Percentiles rank a stretch among this genome's conserved stretches.
Conservation (phyloP, 140 eudicot genomes). For the Senecio squalidus region DNA sequence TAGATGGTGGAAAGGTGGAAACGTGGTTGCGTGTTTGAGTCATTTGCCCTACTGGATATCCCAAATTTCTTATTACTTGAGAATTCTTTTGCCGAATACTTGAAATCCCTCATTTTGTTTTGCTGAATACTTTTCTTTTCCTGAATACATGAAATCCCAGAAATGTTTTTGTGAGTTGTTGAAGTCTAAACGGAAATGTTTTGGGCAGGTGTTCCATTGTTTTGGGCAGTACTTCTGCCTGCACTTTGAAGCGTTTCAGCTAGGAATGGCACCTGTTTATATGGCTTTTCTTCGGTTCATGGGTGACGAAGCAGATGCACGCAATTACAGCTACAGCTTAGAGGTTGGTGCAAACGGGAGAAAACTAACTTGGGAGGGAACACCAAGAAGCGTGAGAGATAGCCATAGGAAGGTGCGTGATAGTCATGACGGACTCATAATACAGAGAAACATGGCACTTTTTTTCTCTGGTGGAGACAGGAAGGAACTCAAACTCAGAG, state of each 20-base stretch:
- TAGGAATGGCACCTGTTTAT: constrained; percentile 94
- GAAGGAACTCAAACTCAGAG: constrained; percentile 91
- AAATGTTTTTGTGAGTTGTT: background rate
- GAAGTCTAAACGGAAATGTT: background rate
- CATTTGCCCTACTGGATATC: no score
- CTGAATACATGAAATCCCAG: background rate
- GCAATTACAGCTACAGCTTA: constrained; percentile 82
- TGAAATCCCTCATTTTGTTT: background rate
- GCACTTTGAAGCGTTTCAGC: constrained; percentile 91
- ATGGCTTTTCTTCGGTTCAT: constrained; percentile 94
- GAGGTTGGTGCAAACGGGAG: constrained; percentile 94
- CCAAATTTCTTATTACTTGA: no score
- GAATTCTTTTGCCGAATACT: background rate
- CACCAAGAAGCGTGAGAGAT: constrained; percentile 88
- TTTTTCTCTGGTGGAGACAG: constrained; percentile 92
- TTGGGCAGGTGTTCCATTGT: constrained; percentile 75
- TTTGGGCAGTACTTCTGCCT: constrained; percentile 97
- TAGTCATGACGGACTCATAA: constrained; percentile 89
- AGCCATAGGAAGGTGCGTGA: constrained; percentile 94
- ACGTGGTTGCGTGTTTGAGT: no score
- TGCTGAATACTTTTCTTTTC: background rate
- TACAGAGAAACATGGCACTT: constrained; percentile 90
- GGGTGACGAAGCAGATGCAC: constrained; percentile 92
- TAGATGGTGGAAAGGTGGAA: no score
- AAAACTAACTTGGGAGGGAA: constrained; percentile 89